Percentiles rank a stretch among this genome's conserved stretches.
Conservation (phyloP, 352 stramenopile genomes). For the Globisporangium spiculum region DNA sequence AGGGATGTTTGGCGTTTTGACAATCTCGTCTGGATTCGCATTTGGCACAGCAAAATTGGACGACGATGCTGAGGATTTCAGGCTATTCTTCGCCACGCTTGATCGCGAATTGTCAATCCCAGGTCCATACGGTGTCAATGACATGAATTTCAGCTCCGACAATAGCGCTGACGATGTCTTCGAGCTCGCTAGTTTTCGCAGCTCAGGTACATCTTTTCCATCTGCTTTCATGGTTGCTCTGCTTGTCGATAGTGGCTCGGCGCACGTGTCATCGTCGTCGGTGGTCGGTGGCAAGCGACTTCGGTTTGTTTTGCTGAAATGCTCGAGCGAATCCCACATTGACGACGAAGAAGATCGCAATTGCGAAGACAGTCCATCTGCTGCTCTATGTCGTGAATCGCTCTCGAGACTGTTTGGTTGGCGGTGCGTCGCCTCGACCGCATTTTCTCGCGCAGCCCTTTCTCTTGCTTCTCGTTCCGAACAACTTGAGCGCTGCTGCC, state of each 20-base stretch:
- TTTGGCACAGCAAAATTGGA: too few species aligned
- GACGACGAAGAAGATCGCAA: constrained; percentile 6
- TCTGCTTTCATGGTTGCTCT: neutral
- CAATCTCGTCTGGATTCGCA: neutral
- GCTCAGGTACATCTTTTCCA: neutral
- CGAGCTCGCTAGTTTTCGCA: neutral
- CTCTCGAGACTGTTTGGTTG: neutral
- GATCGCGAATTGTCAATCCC: neutral
- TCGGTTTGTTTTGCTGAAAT: constrained; percentile 76
- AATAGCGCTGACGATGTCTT: constrained; percentile 16
- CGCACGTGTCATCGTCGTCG: neutral
- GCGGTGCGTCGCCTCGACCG: neutral
- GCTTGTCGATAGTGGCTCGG: neutral
- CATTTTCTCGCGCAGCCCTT: neutral
- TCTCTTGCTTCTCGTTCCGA: neutral
- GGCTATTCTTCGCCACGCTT: neutral
- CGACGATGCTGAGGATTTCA: neutral
- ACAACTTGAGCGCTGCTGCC: neutral
- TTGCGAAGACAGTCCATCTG: neutral
- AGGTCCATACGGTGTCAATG: constrained; percentile 4
- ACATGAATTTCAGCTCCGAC: constrained; percentile 9
- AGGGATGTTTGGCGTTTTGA: constrained; percentile 32
- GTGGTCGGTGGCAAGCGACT: constrained; percentile 40
- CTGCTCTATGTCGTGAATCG: neutral
- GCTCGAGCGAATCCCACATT: constrained; percentile 72